Evolutionary conservation across 2,329 filamentous ascomycete genomes (phyloP).

Genomic region (Albifimbria verrucaria): DNA sequence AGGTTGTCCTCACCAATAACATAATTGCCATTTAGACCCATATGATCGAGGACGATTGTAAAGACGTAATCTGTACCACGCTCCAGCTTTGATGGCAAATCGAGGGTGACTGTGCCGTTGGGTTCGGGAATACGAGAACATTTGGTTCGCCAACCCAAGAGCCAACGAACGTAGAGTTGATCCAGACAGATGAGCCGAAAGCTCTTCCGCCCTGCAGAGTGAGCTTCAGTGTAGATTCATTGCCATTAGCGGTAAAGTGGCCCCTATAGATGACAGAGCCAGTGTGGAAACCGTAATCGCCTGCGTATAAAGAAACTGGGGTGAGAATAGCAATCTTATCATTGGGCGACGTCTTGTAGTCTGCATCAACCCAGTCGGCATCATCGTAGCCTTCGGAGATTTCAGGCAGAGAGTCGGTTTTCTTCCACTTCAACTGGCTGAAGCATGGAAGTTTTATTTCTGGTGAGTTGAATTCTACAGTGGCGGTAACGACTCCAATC

Average conservation of each 20-base stretch:
- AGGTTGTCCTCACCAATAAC: conserved; percentile 51
- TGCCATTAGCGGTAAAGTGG: conserved; percentile 57
- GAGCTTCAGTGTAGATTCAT: conserved; percentile 52
- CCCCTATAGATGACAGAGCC: conserved; percentile 65
- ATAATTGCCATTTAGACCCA: conserved; percentile 64
- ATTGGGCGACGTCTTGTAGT: conserved; percentile 26
- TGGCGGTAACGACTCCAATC: conserved; percentile 14
- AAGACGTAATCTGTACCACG: conserved; percentile 53
- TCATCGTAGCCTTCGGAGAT: conserved; percentile 29
- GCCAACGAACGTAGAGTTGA: conserved; percentile 58
- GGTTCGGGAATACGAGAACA: conserved; percentile 17
- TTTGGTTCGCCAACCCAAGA: conserved; percentile 54
- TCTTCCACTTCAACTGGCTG: conserved; percentile 16
- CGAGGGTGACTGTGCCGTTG: conserved; percentile 52
- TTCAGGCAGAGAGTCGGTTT: conserved; percentile 18
- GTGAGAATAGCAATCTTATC: conserved; percentile 42
- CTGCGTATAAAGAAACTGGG: conserved; percentile 60
- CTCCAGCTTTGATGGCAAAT: conserved; percentile 44
- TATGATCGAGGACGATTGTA: conserved; percentile 66
- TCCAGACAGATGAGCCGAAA: conserved; percentile 62
- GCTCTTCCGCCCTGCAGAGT: conserved; percentile 61
- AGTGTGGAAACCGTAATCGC: conserved; percentile 68
- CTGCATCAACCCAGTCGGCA: conserved; percentile 38
- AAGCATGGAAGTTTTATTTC: conserved; percentile 9
- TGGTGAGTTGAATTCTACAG: conserved; percentile 11